Conservation (phyloP, 2,329 filamentous ascomycete species). For the Pyrenochaeta sp. region DNA sequence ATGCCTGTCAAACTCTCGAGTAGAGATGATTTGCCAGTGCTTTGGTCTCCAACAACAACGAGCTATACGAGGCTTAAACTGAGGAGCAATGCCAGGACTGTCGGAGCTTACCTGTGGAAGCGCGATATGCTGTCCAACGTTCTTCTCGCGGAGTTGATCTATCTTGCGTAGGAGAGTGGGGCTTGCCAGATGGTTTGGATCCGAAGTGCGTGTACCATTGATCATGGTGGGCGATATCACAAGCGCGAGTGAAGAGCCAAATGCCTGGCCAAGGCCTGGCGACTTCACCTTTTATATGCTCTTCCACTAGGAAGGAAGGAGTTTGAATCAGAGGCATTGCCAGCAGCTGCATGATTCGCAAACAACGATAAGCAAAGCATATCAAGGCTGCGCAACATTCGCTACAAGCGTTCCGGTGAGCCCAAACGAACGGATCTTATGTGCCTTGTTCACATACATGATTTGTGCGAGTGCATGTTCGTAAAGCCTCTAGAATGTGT, state of each 20-base stretch:
- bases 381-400: no score
- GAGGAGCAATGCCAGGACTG: background rate
- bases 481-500: no score
- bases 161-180: constrained; percentile 6
- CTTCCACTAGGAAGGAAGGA: background rate
- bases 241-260: background rate
- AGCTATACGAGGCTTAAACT: background rate
- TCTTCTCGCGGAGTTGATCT: constrained; percentile 7
- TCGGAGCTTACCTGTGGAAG: constrained; percentile 2
- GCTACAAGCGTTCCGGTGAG: no score
- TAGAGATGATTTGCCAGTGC: constrained; percentile 44
- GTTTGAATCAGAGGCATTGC: no score
- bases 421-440: no score
- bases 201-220: background rate
- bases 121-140: constrained; percentile 4
- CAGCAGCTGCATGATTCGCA: no score
- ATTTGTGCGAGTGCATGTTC: no score
- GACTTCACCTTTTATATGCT: background rate
- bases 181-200: constrained; percentile 2
- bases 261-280: background rate
- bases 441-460: no score
- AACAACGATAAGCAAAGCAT: no score
- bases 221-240: background rate
- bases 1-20: constrained; percentile 47
- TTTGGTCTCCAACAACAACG: background rate